phyloP scores from a whole-genome alignment of 345 rosid species.

The Geranium rotundifolium region DNA sequence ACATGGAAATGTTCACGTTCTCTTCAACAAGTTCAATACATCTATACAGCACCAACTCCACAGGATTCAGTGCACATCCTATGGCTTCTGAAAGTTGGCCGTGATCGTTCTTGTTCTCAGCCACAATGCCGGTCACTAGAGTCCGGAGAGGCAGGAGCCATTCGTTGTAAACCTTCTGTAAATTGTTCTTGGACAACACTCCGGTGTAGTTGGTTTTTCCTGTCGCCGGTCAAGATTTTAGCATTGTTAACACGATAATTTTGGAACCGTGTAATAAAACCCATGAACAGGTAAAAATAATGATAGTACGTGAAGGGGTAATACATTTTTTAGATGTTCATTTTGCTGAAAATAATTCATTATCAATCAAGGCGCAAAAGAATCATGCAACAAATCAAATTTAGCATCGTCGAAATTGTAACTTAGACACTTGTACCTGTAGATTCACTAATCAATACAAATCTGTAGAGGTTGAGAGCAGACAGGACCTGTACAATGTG shows the following conservation, averaged over 20 bases:
- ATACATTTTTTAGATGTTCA: no score
- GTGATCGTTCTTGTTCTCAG: conserved; percentile 34
- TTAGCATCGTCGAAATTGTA: neutral
- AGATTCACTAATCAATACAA: conserved; percentile 44
- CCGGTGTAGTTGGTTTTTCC: conserved; percentile 38
- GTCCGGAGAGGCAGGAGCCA: conserved; percentile 83
- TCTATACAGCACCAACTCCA: conserved; percentile 59
- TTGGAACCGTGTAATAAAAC: neutral
- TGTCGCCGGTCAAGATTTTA: conserved; percentile 15
- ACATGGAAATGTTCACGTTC: conserved; percentile 20
- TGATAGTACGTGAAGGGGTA: no score
- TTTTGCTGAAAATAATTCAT: no score
- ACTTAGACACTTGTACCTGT: conserved; percentile 34
- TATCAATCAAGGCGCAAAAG: neutral
- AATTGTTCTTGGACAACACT: conserved; percentile 39
- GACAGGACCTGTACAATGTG: conserved; percentile 53
- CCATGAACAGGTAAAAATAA: no score
- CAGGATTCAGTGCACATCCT: conserved; percentile 43
- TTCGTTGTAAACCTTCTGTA: conserved; percentile 49
- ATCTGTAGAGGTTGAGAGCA: conserved; percentile 79
- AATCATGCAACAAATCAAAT: neutral
- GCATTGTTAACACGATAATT: neutral
- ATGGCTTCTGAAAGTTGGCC: conserved; percentile 22
- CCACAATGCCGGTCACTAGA: conserved; percentile 32
- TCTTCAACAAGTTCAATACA: conserved; percentile 89